phyloP scores from a whole-genome alignment of 2,329 filamentous ascomycete genomes.

The Zymoseptoria ardabiliae region DNA sequence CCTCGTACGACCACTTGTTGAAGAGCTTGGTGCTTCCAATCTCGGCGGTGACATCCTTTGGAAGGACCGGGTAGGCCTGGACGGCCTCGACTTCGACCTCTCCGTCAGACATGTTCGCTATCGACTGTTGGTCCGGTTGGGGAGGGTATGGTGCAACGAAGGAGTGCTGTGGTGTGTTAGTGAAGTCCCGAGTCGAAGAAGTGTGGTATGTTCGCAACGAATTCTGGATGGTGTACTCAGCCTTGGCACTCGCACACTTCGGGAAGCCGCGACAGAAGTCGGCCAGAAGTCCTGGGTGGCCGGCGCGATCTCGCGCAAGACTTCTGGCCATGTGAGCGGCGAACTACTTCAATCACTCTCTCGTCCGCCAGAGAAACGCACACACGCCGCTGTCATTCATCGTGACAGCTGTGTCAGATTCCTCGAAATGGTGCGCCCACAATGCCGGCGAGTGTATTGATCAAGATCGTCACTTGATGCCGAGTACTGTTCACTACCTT shows the following conservation, averaged over 20 bases:
- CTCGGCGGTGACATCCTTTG: constrained; percentile 86
- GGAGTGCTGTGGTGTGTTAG: not conserved
- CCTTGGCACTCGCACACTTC: not conserved
- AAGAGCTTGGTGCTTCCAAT: constrained; percentile 92
- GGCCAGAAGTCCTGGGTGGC: not conserved
- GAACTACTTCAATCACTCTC: not conserved
- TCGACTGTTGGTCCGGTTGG: not conserved
- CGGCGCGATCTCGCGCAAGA: not conserved
- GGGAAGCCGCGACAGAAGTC: no score
- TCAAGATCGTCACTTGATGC: no score
- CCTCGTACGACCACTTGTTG: constrained; percentile 97
- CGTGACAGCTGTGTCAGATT: no score
- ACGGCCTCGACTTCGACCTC: constrained; percentile 94
- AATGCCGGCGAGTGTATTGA: no score
- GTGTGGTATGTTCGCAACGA: not conserved
- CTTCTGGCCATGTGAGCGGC: not conserved
- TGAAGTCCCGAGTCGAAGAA: not conserved
- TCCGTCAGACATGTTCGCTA: constrained; percentile 79
- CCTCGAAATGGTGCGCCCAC: no score
- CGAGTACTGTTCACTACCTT: no score
- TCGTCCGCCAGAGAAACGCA: not conserved
- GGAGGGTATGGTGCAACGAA: not conserved
- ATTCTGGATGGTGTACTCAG: not conserved
- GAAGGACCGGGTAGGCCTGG: constrained; percentile 70
- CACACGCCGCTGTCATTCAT: not conserved